Evolutionary conservation across 78 protist genomes (phyloP), one percentile per base, ranked within the genome.

Genomic region (Tieghemostelium lacteum): DNA sequence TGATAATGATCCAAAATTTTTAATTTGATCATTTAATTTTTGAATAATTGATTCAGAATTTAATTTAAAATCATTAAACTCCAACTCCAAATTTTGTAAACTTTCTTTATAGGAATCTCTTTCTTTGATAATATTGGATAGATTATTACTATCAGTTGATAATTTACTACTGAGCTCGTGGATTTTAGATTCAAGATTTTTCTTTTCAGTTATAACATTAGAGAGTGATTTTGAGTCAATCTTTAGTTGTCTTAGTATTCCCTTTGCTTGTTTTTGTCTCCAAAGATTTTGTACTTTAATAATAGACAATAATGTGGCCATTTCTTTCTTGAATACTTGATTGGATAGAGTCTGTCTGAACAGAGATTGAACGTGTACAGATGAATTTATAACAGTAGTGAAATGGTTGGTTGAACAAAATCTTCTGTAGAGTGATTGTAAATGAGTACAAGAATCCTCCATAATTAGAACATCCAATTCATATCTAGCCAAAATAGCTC

Each of bases 151-250:
- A 7, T 70, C 49, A 19, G 54, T 22, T 10, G 42, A 19, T 1
- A 69, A 16, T 39, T 63, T 39, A 2, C 42, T 39, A n/a, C 69
- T 54, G 6, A 80, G 7, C 42, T 80, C 88, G 8, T 60, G 77
- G 31, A 69, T 33, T n/a, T 31, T 33, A 0, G 58, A 36, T 12
- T 50, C 78, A 20, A 83, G 34, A 28, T 83, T 83, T 2, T 66
- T 45, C 24, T 83, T 66, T 52, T 83, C 80, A 0, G 67, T 74
- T 10, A 83, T 74, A 1, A 69, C 91, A 58, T 69, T 52, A 5
- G 55, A 39, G 0, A 83, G 22, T 31, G 80, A 69, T 55, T 70
- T 66, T 24, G 93, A 73, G 37, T 88, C 86, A 1, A 57, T 40
- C 12, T 61, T 52, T 54, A 88, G 4, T 54, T 74, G 45, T 8